phyloP scores from a whole-genome alignment of 2,329 filamentous ascomycete species.

The Polytolypa hystricis region DNA sequence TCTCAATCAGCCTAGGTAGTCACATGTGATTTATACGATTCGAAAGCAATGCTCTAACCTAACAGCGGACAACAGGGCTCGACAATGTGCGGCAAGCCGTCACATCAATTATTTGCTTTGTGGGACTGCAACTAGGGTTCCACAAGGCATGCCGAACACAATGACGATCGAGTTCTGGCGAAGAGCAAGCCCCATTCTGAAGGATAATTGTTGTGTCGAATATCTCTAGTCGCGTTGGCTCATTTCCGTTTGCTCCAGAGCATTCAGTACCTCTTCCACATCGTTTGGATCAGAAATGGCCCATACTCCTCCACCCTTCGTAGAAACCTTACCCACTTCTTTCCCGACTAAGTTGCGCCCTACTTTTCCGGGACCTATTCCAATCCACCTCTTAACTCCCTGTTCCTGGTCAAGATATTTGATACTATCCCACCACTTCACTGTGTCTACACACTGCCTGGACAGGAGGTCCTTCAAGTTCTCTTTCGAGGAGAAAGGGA shows the following conservation, averaged over 20 bases:
- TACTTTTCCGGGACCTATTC: conserved; percentile 87
- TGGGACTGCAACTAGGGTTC: no score
- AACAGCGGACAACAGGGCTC: no score
- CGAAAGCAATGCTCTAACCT: no score
- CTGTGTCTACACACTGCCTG: conserved; percentile 78
- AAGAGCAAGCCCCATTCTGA: no score
- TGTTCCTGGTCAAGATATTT: conserved; percentile 76
- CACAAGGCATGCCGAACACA: no score
- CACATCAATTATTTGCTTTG: no score
- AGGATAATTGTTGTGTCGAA: no score
- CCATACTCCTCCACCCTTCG: conserved; percentile 89
- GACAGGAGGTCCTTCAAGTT: conserved; percentile 71
- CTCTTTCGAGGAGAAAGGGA: conserved; percentile 61
- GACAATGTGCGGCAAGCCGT: no score
- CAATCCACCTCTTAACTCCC: conserved; percentile 74
- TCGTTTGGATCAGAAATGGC: conserved; percentile 72
- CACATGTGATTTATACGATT: no score
- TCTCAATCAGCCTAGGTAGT: no score
- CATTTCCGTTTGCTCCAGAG: conserved; percentile 52
- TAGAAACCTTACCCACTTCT: conserved; percentile 71
- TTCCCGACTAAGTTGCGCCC: conserved; percentile 89
- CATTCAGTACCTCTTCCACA: conserved; percentile 56
- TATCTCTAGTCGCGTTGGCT: conserved; percentile 6
- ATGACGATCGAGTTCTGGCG: no score
- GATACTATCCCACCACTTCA: conserved; percentile 90